Conservation (phyloP, 163 green algal species). For the Smithsoniella earleae region DNA sequence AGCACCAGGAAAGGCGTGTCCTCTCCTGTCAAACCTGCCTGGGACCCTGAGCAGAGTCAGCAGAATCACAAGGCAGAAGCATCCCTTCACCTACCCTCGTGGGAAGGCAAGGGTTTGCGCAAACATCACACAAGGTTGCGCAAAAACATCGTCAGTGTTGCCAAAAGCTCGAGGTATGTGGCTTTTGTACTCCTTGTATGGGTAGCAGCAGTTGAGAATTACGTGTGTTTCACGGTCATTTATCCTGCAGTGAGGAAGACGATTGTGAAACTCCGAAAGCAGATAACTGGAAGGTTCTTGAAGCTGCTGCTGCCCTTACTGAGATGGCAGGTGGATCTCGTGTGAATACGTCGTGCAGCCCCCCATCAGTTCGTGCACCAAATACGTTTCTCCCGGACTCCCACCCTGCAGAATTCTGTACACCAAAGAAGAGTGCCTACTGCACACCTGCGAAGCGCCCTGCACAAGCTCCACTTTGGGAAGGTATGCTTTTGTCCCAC, state of each 20-base stretch:
- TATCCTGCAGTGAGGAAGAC: neutral
- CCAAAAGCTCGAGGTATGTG: neutral
- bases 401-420: no score
- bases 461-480: constrained; percentile 3
- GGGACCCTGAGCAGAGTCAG: no score
- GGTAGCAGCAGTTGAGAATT: no score
- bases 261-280: constrained; percentile 13
- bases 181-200: neutral
- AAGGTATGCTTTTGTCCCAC: neutral
- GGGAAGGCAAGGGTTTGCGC: no score
- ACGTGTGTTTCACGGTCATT: neutral
- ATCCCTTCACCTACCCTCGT: no score
- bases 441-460: constrained; percentile 22
- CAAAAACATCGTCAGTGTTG: no score
- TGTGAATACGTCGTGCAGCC: neutral
- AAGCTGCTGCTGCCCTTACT: constrained; percentile 19
- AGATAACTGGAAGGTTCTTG: neutral
- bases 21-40: no score
- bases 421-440: no score
- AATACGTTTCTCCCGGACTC: no score
- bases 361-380: no score
- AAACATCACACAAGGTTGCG: no score
- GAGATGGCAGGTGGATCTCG: constrained; percentile 15
- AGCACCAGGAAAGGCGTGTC: no score
- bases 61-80: neutral